Conservation (phyloP, 208 protist genomes). For the Trypanosoma melophagium region DNA sequence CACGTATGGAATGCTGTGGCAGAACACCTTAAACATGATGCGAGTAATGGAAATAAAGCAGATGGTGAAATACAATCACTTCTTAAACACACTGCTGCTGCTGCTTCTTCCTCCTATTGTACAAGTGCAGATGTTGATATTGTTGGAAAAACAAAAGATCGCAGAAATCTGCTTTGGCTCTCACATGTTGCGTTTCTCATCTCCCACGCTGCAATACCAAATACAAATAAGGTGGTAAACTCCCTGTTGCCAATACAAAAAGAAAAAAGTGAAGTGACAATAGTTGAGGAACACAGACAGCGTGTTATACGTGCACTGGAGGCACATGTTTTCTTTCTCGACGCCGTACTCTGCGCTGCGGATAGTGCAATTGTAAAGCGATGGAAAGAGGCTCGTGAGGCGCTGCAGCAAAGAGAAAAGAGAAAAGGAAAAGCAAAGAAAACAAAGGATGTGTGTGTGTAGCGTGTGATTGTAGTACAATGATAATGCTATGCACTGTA, state of each 20-base stretch:
- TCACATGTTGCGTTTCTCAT: slow-evolving; percentile 53
- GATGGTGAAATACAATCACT: background rate
- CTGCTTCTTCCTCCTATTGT: background rate
- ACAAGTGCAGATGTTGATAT: background rate
- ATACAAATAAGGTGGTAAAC: too few relatives aligned
- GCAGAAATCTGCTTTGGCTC: slow-evolving; percentile 31
- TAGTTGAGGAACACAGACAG: background rate
- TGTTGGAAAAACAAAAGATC: too few relatives aligned
- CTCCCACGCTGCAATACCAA: slow-evolving; percentile 9
- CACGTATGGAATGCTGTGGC: background rate
- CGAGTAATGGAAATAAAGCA: background rate
- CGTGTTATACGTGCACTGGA: slow-evolving; percentile 20
- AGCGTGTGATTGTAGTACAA: too few relatives aligned
- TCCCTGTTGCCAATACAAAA: too few relatives aligned
- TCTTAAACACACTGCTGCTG: background rate
- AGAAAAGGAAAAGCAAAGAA: background rate
- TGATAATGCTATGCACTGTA: too few relatives aligned
- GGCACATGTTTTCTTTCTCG: slow-evolving; percentile 25
- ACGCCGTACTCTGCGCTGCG: slow-evolving; percentile 11
- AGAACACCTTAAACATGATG: background rate
- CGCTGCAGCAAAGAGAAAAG: background rate
- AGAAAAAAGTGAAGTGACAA: too few relatives aligned
- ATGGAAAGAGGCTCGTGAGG: slow-evolving; percentile 24
- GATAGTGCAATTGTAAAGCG: slow-evolving; percentile 20
- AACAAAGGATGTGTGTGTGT: too few relatives aligned